Conservation (phyloP, 345 rosid genomes). For the Passiflora organensis region DNA sequence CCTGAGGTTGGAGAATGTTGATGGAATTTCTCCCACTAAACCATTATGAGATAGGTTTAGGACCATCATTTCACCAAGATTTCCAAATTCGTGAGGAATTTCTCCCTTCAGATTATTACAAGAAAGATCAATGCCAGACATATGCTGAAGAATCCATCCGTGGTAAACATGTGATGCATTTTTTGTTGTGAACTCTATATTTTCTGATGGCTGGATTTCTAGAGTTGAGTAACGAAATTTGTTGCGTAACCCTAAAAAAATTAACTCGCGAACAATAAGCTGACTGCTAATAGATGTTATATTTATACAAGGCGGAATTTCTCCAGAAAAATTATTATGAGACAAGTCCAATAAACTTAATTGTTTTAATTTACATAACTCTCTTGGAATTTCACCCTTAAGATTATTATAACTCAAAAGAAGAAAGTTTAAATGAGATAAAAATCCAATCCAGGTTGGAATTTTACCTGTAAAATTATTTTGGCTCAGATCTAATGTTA, state of each 20-base stretch:
- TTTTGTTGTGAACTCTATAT: not conserved
- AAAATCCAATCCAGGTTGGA: constrained; percentile 12
- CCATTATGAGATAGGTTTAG: constrained; percentile 15
- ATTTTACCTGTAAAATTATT: constrained; percentile 15
- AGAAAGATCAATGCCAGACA: constrained; percentile 40
- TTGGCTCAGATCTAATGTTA: constrained; percentile 14
- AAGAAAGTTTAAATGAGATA: constrained; percentile 9
- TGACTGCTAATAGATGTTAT: not conserved
- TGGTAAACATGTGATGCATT: constrained; percentile 5
- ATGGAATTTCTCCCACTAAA: not conserved
- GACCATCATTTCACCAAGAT: constrained; percentile 3
- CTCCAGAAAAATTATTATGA: constrained; percentile 6
- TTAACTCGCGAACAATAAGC: too few relatives aligned
- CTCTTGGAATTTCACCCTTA: constrained; percentile 10
- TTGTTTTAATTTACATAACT: constrained; percentile 6
- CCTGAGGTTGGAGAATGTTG: too few relatives aligned
- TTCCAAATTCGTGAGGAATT: constrained; percentile 26
- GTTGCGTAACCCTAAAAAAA: not conserved
- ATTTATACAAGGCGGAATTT: constrained; percentile 8
- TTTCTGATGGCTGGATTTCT: constrained; percentile 12
- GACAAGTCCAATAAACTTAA: constrained; percentile 21
- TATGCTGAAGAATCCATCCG: not conserved
- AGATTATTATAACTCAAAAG: constrained; percentile 18
- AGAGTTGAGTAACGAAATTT: constrained; percentile 29
- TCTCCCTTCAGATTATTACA: constrained; percentile 25